Evolutionary conservation across 192 early-diverging fungal genomes (phyloP), one percentile per base, ranked within the genome.

Genomic region (Coemansia sp.): DNA sequence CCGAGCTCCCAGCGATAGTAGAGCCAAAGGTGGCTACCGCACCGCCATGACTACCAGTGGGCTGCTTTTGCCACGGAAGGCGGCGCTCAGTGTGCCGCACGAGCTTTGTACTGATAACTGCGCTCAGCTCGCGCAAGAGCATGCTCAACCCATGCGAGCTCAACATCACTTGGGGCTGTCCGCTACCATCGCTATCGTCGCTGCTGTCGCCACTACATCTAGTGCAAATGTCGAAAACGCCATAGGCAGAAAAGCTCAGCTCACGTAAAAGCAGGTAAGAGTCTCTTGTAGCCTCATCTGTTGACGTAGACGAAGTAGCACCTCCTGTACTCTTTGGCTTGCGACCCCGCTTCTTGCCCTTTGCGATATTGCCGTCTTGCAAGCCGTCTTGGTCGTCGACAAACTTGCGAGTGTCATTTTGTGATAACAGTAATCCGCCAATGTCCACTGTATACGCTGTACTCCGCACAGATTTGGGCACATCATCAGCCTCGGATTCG

Each of bases 171-270:
- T 36, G 29, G 69, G 68, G 12, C 45, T 17, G 41, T 63, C 48
- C 39, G 25, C 45, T 15, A 27, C 59, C 17, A 19, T 45, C 55
- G 15, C 17, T 8, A 32, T 37, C 34, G 6, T 36, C 12, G 14
- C 14, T 39, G 36, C 55, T 51, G 19, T 31, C 38, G 31, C 27
- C 53, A 39, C n/a, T 51, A 19, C 57, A 59, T 17, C 57, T 34
- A 19, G 57, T 37, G 57, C 57, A 59, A 9, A 71, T 41, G 27
- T 10, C 14, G 2, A 82, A 44, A 2, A 82, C 50, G 36, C 57
- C 50, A n/a, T 74, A 82, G 4, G 80, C 80, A 2, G 75, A 71
- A 34, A 82, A 66, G 62, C 66, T 77, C 12, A 82, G 75, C 66
- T 82, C 80, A 21, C 80, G 80, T 34, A 82, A 46, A 41, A 68